Evolutionary conservation across 352 stramenopile genomes (phyloP).

Genomic region (Aphanomyces astaci): DNA sequence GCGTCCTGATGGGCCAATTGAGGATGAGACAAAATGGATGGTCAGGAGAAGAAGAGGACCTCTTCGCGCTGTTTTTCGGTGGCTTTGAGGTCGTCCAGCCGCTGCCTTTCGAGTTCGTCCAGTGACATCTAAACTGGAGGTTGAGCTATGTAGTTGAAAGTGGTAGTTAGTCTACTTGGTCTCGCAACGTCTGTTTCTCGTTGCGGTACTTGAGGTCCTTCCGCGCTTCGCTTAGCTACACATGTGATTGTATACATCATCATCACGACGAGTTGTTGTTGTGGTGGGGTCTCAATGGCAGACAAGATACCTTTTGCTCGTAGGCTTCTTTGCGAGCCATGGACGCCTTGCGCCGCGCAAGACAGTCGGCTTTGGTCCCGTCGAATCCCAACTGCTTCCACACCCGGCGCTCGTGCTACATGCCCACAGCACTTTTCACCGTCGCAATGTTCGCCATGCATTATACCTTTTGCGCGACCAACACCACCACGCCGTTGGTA

Average conservation of each 20-base stretch:
- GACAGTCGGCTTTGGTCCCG: slow-evolving; percentile 32
- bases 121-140: slow-evolving; percentile 45
- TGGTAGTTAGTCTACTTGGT: slow-evolving; percentile 28
- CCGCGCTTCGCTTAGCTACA: slow-evolving; percentile 34
- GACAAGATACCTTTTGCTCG: slow-evolving; percentile 32
- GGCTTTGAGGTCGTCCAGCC: slow-evolving; percentile 61
- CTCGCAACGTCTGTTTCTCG: slow-evolving; percentile 64
- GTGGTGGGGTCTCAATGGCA: no score
- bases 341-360: slow-evolving; percentile 41
- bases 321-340: slow-evolving; percentile 50
- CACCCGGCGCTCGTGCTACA: slow-evolving; percentile 26
- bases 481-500: background rate
- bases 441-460: background rate
- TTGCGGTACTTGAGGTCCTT: slow-evolving; percentile 51
- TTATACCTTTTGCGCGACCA: slow-evolving; percentile 19
- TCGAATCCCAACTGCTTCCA: slow-evolving; percentile 42
- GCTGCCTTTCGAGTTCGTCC: slow-evolving; percentile 63
- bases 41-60: slow-evolving; percentile 28
- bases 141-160: background rate
- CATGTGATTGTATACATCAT: background rate
- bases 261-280: no score
- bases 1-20: no score
- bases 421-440: slow-evolving; percentile 32
- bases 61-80: slow-evolving; percentile 74
- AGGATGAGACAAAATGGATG: no score